Evolutionary conservation across 192 early-diverging fungal genomes (phyloP).

Genomic region (Neocallimastix lanati): DNA sequence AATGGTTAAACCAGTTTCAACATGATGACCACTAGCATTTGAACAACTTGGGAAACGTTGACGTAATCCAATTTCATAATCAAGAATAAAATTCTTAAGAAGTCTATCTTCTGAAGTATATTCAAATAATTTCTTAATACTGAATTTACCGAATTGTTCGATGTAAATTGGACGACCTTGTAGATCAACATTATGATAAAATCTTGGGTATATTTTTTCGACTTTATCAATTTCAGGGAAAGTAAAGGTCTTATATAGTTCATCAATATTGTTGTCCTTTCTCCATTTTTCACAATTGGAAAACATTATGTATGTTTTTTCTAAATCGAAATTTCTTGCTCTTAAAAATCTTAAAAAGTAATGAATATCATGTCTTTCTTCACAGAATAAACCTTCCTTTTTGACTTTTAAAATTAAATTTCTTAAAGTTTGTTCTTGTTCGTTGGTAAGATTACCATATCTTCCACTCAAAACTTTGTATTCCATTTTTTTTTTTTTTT

Average conservation of each 20-base stretch:
- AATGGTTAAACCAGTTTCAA: slow-evolving; percentile 74
- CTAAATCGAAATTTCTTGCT: slow-evolving; percentile 49
- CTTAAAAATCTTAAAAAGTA: slow-evolving; percentile 51
- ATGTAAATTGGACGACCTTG: slow-evolving; percentile 78
- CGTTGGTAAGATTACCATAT: not conserved
- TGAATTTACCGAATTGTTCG: slow-evolving; percentile 61
- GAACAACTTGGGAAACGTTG: slow-evolving; percentile 63
- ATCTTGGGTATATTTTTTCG: slow-evolving; percentile 45
- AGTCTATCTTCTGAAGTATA: slow-evolving; percentile 44
- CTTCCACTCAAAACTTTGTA: not conserved
- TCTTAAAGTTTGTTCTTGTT: not conserved
- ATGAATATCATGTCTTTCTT: slow-evolving; percentile 43
- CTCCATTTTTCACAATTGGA: slow-evolving; percentile 45
- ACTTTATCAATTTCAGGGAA: slow-evolving; percentile 43
- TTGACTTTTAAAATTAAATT: slow-evolving; percentile 20
- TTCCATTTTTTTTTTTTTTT: not conserved
- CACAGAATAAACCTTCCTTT: slow-evolving; percentile 26
- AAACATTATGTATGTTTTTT: slow-evolving; percentile 50
- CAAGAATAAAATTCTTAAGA: slow-evolving; percentile 50
- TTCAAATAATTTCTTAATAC: slow-evolving; percentile 37
- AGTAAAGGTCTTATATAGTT: slow-evolving; percentile 18
- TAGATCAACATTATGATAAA: slow-evolving; percentile 81
- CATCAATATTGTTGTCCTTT: slow-evolving; percentile 22
- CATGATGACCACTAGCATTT: slow-evolving; percentile 26
- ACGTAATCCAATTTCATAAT: slow-evolving; percentile 51